Conservation (phyloP, 352 stramenopile species). For the Phytophthora melonis region DNA sequence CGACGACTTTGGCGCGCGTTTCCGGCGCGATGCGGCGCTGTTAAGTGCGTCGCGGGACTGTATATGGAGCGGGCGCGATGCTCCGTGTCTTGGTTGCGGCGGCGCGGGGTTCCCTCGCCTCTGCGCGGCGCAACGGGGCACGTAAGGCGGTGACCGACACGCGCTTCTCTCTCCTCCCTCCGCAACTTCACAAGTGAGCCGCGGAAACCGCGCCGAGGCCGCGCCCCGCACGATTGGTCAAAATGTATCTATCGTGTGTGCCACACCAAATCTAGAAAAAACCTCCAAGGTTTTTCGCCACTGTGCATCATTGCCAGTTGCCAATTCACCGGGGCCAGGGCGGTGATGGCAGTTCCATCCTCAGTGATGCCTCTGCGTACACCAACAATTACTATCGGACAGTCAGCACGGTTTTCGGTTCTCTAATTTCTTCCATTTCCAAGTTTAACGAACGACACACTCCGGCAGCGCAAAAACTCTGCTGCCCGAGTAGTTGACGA, state of each 20-base stretch:
- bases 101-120: slow-evolving; percentile 11
- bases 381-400: background rate
- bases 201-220: background rate
- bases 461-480: background rate
- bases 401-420: background rate
- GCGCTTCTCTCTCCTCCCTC: slow-evolving; percentile 33
- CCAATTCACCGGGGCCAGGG: no score
- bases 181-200: slow-evolving; percentile 41
- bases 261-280: slow-evolving; percentile 1
- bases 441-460: slow-evolving; percentile 25
- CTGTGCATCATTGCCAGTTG: no score
- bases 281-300: slow-evolving; percentile 22
- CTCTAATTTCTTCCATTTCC: slow-evolving; percentile 34
- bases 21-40: slow-evolving; percentile 11
- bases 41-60: slow-evolving; percentile 2
- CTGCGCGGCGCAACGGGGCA: slow-evolving; percentile 15
- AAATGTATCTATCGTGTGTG: background rate
- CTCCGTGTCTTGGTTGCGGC: slow-evolving; percentile 6
- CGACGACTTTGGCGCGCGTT: slow-evolving; percentile 22
- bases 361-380: background rate
- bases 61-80: slow-evolving; percentile 3
- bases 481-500: background rate
- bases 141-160: slow-evolving; percentile 18
- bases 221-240: background rate
- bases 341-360: background rate